phyloP scores from a whole-genome alignment of 768 basidiomycete genomes.

The Chalciporus pseudorubinellus region DNA sequence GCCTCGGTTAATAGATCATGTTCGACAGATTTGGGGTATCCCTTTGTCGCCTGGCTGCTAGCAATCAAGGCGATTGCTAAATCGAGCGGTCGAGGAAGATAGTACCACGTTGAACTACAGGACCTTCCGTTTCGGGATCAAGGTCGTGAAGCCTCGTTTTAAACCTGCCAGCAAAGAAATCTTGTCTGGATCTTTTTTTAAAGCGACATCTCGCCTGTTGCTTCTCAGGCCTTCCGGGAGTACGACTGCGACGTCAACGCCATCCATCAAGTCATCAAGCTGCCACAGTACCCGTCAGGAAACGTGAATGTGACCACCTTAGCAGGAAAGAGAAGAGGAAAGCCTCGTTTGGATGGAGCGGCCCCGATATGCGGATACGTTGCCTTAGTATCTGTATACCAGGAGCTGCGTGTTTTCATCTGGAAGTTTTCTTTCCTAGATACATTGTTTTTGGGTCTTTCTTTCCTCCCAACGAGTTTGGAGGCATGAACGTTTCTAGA shows the following conservation, averaged over 20 bases:
- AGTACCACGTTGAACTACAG: conserved; percentile 5
- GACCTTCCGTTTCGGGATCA: conserved; percentile 16
- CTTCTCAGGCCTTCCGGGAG: background rate
- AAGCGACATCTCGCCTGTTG: background rate
- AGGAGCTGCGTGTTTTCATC: too few species aligned
- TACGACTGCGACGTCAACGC: background rate
- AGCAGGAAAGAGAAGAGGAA: too few species aligned
- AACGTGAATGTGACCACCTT: background rate
- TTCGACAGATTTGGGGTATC: conserved; percentile 15
- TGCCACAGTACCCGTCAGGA: background rate
- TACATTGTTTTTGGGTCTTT: too few species aligned
- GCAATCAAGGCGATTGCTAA: background rate
- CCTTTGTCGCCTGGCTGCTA: conserved; percentile 17
- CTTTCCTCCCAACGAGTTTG: too few species aligned
- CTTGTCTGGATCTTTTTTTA: too few species aligned
- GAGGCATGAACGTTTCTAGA: too few species aligned
- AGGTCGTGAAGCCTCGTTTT: background rate
- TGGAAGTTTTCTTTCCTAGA: too few species aligned
- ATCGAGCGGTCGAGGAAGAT: background rate
- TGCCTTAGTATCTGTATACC: too few species aligned
- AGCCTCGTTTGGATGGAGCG: too few species aligned
- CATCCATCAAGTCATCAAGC: background rate
- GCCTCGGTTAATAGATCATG: background rate
- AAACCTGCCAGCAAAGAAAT: too few species aligned
- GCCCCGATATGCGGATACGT: too few species aligned